These are phyloP conservation scores for Trametes pubescens DNA, from an alignment of 1,284 basidiomycete genomes.

Conservation along the genomic window DNA sequence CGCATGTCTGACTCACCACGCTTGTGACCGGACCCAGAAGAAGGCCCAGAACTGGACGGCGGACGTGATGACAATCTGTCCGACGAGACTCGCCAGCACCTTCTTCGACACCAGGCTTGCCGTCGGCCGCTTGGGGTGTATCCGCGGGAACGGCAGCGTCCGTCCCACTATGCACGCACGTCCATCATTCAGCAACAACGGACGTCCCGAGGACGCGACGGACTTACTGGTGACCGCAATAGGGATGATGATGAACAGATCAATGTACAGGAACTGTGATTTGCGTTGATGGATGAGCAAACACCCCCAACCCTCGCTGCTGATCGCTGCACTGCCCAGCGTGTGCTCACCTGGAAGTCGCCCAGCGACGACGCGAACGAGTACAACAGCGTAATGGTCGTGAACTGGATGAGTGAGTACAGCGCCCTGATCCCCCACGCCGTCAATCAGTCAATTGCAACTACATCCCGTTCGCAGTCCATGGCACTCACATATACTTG, in stretches of 20 bases:
- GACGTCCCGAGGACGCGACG: conserved; percentile 4
- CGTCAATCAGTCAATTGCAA: conserved; percentile 15
- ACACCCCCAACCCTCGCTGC: conserved; percentile 1
- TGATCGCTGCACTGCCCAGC: background rate
- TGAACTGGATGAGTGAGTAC: conserved; percentile 92
- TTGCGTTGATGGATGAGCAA: conserved; percentile 18
- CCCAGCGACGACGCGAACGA: conserved; percentile 96
- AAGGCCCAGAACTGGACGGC: conserved; percentile 89
- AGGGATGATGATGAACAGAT: conserved; percentile 97
- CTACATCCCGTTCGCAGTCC: background rate
- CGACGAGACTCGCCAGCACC: conserved; percentile 93
- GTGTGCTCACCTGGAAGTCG: conserved; percentile 83
- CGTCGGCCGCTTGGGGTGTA: conserved; percentile 93
- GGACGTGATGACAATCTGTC: conserved; percentile 91
- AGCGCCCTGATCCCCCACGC: conserved; percentile 66
- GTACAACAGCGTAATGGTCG: conserved; percentile 91
- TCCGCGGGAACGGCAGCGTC: conserved; percentile 87
- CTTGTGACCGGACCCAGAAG: conserved; percentile 86
- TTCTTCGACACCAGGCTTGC: conserved; percentile 97
- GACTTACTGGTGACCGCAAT: conserved; percentile 93
- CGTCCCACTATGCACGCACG: conserved; percentile 82
- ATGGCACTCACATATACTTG: conserved; percentile 89
- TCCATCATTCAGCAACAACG: conserved; percentile 26
- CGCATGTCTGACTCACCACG: conserved; percentile 66
- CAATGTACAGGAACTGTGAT: conserved; percentile 92